phyloP scores from a whole-genome alignment of 2,329 filamentous ascomycete genomes.

The Talaromyces albobiverticillius region DNA sequence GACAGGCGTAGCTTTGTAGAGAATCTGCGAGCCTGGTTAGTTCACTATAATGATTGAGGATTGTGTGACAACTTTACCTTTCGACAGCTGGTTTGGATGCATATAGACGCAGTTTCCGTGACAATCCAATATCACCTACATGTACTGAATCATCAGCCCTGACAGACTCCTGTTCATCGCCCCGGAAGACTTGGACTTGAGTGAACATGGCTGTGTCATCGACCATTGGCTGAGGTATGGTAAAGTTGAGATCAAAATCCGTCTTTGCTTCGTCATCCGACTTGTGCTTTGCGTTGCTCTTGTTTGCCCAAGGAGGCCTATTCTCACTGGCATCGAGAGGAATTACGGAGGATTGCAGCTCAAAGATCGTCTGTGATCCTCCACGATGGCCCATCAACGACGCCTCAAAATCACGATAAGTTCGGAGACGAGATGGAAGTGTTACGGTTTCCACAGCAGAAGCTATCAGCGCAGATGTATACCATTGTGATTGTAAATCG shows the following conservation, averaged over 20 bases:
- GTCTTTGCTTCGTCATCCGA: slow-evolving; percentile 19
- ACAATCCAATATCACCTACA: slow-evolving; percentile 23
- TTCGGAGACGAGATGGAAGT: slow-evolving; percentile 63
- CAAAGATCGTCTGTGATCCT: slow-evolving; percentile 76
- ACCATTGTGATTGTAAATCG: slow-evolving; percentile 69
- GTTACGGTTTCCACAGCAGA: slow-evolving; percentile 76
- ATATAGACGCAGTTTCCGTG: slow-evolving; percentile 30
- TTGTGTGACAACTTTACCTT: slow-evolving; percentile 22
- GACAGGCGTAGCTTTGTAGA: slow-evolving; percentile 62
- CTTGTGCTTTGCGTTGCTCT: slow-evolving; percentile 5
- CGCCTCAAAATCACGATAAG: slow-evolving; percentile 35
- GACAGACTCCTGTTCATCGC: slow-evolving; percentile 17
- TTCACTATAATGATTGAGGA: neutral
- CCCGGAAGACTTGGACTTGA: slow-evolving; percentile 33
- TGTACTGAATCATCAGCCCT: slow-evolving; percentile 16
- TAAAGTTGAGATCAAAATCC: slow-evolving; percentile 40
- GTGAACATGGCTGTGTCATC: slow-evolving; percentile 33
- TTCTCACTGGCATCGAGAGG: slow-evolving; percentile 17
- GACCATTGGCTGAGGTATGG: slow-evolving; percentile 25
- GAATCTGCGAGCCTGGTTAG: slow-evolving; percentile 25
- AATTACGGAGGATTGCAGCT: slow-evolving; percentile 65
- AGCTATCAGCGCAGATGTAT: slow-evolving; percentile 72
- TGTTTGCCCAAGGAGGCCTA: slow-evolving; percentile 11
- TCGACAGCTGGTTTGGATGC: slow-evolving; percentile 34
- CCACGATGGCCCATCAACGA: slow-evolving; percentile 52